Percentiles rank a stretch among this genome's conserved stretches.
Conservation (phyloP, 2,329 filamentous ascomycete species). For the Hymenoscyphus albidus region DNA sequence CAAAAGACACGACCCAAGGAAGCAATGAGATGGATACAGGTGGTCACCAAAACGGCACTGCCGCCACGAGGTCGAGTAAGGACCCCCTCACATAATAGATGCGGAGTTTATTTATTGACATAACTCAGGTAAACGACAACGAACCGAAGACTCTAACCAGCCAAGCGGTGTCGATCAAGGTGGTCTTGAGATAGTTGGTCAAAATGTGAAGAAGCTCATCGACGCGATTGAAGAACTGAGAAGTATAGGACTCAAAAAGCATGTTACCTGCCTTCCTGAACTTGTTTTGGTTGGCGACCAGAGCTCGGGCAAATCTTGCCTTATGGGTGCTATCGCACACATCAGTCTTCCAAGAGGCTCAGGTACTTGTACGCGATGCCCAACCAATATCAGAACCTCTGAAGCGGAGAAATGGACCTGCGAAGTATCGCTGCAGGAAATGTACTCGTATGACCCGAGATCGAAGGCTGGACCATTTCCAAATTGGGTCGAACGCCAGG, state of each 20-base stretch:
- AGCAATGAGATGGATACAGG: not conserved
- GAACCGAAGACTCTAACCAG: not conserved
- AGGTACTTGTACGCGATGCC: conserved; percentile 76
- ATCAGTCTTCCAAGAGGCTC: conserved; percentile 68
- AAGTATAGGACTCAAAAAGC: conserved; percentile 67
- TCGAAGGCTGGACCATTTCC: conserved; percentile 41
- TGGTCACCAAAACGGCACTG: conserved; percentile 2
- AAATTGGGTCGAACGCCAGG: conserved; percentile 57
- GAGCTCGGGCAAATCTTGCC: conserved; percentile 73
- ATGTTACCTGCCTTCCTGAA: conserved; percentile 65
- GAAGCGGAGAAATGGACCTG: conserved; percentile 63
- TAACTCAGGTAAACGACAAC: not conserved
- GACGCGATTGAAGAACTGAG: conserved; percentile 65
- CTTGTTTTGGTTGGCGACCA: conserved; percentile 84
- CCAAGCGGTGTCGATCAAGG: not conserved
- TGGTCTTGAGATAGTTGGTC: conserved; percentile 52
- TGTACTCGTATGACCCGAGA: conserved; percentile 51
- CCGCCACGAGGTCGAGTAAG: not conserved
- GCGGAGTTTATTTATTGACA: not conserved
- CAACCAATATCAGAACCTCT: conserved; percentile 68
- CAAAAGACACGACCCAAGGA: conserved; percentile 9
- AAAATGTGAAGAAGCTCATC: conserved; percentile 61
- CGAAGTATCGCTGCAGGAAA: conserved; percentile 59
- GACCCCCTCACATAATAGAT: too few relatives aligned
- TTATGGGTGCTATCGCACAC: conserved; percentile 60